Evolutionary conservation across 2,329 filamentous ascomycete genomes (phyloP).

Genomic region (Beauveria varroae): DNA sequence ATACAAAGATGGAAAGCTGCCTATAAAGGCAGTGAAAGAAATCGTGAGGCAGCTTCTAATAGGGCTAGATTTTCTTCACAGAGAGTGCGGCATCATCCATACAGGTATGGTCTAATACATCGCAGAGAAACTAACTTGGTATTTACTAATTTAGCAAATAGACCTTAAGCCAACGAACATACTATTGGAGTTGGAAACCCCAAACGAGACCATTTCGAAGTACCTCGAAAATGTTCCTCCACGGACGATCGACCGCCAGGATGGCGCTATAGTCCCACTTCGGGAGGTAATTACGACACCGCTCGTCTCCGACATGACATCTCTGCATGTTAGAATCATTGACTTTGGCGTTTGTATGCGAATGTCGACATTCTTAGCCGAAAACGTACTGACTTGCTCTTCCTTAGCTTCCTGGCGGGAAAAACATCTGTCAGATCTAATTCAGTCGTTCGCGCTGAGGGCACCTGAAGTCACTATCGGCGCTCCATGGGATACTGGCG

Average conservation of each 20-base stretch:
- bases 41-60: not conserved
- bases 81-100: conserved; percentile 4
- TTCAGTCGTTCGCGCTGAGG: conserved; percentile 18
- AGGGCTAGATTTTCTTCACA: not conserved
- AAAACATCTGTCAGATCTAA: conserved; percentile 17
- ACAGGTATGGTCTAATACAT: not conserved
- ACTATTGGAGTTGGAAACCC: not conserved
- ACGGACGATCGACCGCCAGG: not conserved
- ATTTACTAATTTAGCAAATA: not conserved
- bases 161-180: conserved; percentile 6
- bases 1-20: not conserved
- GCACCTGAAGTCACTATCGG: conserved; percentile 20
- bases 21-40: not conserved
- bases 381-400: not conserved
- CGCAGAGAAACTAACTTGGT: not conserved
- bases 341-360: conserved; percentile 8
- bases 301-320: not conserved
- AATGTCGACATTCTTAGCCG: no score
- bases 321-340: not conserved
- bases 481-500: conserved; percentile 15
- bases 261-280: not conserved
- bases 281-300: conserved; percentile 5
- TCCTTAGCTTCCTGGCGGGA: conserved; percentile 17
- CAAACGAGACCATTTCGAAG: not conserved
- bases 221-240: not conserved